Base-by-base conservation (phyloP, 164 flowering plant species). In the Vitis amurensis region DNA sequence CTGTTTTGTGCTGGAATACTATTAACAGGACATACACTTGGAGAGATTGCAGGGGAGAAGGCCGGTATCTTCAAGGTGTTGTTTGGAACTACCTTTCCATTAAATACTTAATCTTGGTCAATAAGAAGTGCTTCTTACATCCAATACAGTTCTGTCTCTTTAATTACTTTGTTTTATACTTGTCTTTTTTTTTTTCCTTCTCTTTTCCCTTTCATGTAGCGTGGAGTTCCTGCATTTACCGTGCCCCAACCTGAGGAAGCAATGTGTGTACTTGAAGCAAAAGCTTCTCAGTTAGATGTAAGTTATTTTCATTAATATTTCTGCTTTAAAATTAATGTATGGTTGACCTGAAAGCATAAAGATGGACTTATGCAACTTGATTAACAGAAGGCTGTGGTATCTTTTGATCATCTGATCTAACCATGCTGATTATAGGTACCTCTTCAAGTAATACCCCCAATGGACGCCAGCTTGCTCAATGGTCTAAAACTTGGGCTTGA, bases 1-100 rank as follows among this genome's bases (percentile, higher is more conserved):
- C 56, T 23, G 16, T 49, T 31, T 12, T 47, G 10, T 49, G 49
- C 70, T 37, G 44, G 62, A 50, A 53, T 71, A 63, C 50, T 70
- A 50, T 69, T 9, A 66, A 67, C 87, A 94, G 99, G 99, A 72
- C 71, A 96, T 71, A 93, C 98, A 55, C 91, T 96, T 30, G 95
- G 91, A 73, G 86, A 85, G 83, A 95, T 95, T 84, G 98, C 99
- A 75, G 92, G 90, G 66, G 91, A 91, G 81, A 96, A 96, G 77
- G 98, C 99, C 71, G 99, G 99, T 69, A 93, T 96, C 71, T 91
- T 96, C 72, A 96, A 96, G 98, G 99, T 96, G 60, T 60, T 76
- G 13, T 53, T 62, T 55, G 19, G 48, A 68, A 37, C 16, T 3
- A 17, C 56, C 4, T 61, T 55, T 61, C 47, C 8, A 51, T 44